Evolutionary conservation across 1,284 basidiomycete species (phyloP), one percentile per base, ranked within the genome.

Genomic region (Puccinia coronata): DNA sequence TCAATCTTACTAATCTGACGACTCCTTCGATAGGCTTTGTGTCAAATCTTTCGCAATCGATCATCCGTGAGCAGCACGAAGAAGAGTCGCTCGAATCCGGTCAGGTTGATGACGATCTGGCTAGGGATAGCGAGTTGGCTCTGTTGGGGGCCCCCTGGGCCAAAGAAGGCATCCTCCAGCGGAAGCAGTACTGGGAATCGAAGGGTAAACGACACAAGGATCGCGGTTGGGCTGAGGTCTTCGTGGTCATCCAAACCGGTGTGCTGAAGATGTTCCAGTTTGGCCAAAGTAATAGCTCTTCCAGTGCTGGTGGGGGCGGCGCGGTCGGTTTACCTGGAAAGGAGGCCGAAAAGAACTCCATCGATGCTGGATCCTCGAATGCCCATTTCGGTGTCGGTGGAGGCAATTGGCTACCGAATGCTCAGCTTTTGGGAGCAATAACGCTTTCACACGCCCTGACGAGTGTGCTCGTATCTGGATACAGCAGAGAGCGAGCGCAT

Each of bases 321-420:
- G 47, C 69, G n/a, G 70, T 61, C 6, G 20, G 43, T 39, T 59
- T 75, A 4, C 59, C 20, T 57, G 55, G 36, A 39, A 55, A 34
- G n/a, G 82, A 61, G 20, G 91, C 92, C 49, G 83, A 82, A 8
- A 83, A 83, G 28, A 41, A 6, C 12, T 39, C 6, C 80, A 81
- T 2, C 71, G 25, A 25, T 20, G 18, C 57, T 1, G 28, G 43
- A n/a, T n/a, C n/a, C 16, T 83, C 89, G 2, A 90, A 84, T 6
- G 83, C 89, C 80, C 88, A 88, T n/a, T 85, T 84, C 49, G 89
- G 90, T 0, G 91, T 96, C 76, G 95, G 96, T 20, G 96, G 96
- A 65, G 96, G 96, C 6, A 98, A 99, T 85, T 99, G 96, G 96
- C 90, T 97, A 93, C 90, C 93, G 83, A 98, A 94, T 84, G 96